phyloP scores from a whole-genome alignment of 2,329 filamentous ascomycete genomes.

The Pseudogymnoascus sp. region DNA sequence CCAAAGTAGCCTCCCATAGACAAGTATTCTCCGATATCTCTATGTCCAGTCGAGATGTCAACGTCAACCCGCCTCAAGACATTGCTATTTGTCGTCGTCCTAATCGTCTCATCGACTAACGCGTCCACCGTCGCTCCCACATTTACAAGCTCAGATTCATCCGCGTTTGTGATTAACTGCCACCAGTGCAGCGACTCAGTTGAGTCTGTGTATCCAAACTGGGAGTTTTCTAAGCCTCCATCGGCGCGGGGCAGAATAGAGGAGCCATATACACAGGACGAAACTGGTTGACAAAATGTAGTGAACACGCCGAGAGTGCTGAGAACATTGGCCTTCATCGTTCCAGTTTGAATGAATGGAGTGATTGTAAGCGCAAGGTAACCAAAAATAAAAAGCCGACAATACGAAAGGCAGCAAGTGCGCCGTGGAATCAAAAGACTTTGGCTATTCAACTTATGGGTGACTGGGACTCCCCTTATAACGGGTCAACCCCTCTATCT shows the following conservation, averaged over 20 bases:
- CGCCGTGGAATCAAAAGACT: background rate
- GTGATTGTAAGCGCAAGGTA: background rate
- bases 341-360: background rate
- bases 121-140: background rate
- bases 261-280: background rate
- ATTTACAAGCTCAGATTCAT: background rate
- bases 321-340: background rate
- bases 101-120: background rate
- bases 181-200: background rate
- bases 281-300: background rate
- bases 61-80: background rate
- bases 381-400: background rate
- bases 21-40: background rate
- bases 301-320: slow-evolving; percentile 4
- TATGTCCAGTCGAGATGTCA: background rate
- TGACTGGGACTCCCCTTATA: slow-evolving; percentile 1
- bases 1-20: background rate
- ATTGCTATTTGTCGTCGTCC: background rate
- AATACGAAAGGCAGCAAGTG: background rate
- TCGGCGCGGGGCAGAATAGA: background rate
- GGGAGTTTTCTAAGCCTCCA: background rate
- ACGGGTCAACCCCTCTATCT: background rate
- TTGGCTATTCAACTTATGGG: background rate
- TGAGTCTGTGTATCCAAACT: background rate
- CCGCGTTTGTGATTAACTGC: background rate